Percentiles rank a stretch among this genome's conserved stretches.
phyloP scores from a whole-genome alignment of 2,329 filamentous ascomycete genomes.

The Botryotinia calthae region DNA sequence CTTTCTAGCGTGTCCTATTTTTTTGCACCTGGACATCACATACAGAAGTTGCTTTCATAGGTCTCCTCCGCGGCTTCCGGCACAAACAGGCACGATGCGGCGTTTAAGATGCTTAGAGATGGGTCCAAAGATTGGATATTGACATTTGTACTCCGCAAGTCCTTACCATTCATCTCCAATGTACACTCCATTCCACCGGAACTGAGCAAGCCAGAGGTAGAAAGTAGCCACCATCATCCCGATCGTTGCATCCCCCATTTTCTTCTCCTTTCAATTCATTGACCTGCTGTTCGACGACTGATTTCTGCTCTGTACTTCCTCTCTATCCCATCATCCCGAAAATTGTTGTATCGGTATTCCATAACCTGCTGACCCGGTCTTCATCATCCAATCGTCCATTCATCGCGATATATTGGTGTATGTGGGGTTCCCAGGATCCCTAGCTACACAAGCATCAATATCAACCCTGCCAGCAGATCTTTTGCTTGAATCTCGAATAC shows the following conservation, averaged over 20 bases:
- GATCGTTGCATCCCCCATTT: background rate
- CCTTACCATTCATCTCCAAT: no score
- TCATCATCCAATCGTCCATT: constrained; percentile 6
- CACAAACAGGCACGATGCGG: background rate
- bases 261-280: background rate
- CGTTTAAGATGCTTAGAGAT: background rate
- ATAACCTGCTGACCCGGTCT: constrained; percentile 11
- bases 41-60: background rate
- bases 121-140: background rate
- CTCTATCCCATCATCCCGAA: background rate
- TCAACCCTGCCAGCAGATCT: constrained; percentile 23
- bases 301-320: background rate
- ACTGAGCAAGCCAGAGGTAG: background rate
- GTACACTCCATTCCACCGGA: background rate
- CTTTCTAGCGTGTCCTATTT: background rate
- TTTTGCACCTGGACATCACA: background rate
- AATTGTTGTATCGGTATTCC: background rate
- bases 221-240: background rate
- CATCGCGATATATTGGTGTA: constrained; percentile 12
- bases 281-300: background rate
- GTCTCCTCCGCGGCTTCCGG: constrained; percentile 14
- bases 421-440: constrained; percentile 14
- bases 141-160: background rate
- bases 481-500: constrained; percentile 21
- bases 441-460: constrained; percentile 17